Base-by-base conservation (phyloP, 2,329 filamentous ascomycete genomes). In the Leptosphaerulina australis region DNA sequence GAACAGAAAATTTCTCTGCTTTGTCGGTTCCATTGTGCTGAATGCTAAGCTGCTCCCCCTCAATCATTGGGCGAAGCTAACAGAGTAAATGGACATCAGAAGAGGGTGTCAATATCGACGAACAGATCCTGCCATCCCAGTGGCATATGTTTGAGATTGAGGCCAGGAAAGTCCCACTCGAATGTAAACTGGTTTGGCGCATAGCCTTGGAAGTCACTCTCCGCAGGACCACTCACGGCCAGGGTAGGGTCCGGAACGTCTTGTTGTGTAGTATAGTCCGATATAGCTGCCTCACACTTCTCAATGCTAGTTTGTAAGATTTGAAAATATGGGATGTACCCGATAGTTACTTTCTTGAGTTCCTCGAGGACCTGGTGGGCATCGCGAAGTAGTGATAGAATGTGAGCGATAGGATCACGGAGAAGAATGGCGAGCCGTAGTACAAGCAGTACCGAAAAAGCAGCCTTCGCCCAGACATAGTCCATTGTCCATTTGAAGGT, bases 391-490 rank as follows among this genome's bases (percentile, higher is more conserved):
- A 80, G 67, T 36, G 73, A 57, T 50, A 74, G 52, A 56, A 79
- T 65, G 14, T 74, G 62, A 33, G 74, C 62, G 17, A 60, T 69
- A 28, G 60, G 63, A 7, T 79, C 76, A 0, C 77, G 77, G 0
- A 83, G 67, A 1, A 83, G 70, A 0, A 79, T 74, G 0, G 79
- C 76, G 3, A 83, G 69, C 48, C 81, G 81, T 2, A 83, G 74
- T 1, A 83, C 74, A 1, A 84, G 70, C 2, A 83, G 67, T 34
- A 83, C 79, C n/a, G 79, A 82, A 53, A 83, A 83, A 0, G 80
- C 79, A 40, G 79, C 80, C 60, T 83, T 83, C 0, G 80, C 81
- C 80, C 81, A 83, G 15, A 83, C 80, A 50, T 83, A 83, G 45
- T 83, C 80, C 75, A 82, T 81, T 0, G 80, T 79, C 55, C 78